Conservation (phyloP, 129 eudicot genomes). For the Pittosporum tobira region DNA sequence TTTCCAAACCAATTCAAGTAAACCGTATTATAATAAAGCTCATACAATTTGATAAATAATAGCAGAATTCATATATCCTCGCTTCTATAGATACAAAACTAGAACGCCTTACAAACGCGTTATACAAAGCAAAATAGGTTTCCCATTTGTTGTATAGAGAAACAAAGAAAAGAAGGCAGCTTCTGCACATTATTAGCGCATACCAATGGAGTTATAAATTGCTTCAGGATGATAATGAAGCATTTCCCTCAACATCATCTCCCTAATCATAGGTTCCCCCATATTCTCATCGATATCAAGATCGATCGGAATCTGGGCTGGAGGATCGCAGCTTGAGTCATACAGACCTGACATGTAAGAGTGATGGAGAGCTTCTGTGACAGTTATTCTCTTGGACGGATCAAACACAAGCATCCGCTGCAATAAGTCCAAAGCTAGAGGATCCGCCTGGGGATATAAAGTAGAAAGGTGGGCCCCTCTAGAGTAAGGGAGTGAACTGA, state of each 20-base stretch:
- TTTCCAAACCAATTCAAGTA: background rate
- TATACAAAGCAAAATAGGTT: background rate
- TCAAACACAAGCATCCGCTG: constrained; percentile 64
- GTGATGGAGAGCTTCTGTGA: constrained; percentile 59
- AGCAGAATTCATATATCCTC: background rate
- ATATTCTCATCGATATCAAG: constrained; percentile 75
- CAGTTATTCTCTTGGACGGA: constrained; percentile 74
- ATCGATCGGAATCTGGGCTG: constrained; percentile 50
- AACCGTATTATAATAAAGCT: background rate
- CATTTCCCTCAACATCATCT: constrained; percentile 79
- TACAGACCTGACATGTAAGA: constrained; percentile 72
- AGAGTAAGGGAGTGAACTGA: constrained; percentile 36
- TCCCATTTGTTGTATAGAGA: background rate
- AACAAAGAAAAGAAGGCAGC: background rate
- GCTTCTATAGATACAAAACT: constrained; percentile 1
- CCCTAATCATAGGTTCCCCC: constrained; percentile 66
- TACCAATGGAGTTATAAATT: constrained; percentile 19
- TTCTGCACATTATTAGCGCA: background rate
- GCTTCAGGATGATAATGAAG: constrained; percentile 74
- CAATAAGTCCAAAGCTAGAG: constrained; percentile 60
- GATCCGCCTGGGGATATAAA: constrained; percentile 62
- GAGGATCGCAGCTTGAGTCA: constrained; percentile 57
- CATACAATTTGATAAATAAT: background rate
- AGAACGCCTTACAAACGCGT: background rate
- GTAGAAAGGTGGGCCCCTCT: constrained; percentile 40